These are phyloP conservation scores for Pseudogymnoascus sp. DNA, from an alignment of 2,329 filamentous ascomycete species.

Conservation along the genomic window DNA sequence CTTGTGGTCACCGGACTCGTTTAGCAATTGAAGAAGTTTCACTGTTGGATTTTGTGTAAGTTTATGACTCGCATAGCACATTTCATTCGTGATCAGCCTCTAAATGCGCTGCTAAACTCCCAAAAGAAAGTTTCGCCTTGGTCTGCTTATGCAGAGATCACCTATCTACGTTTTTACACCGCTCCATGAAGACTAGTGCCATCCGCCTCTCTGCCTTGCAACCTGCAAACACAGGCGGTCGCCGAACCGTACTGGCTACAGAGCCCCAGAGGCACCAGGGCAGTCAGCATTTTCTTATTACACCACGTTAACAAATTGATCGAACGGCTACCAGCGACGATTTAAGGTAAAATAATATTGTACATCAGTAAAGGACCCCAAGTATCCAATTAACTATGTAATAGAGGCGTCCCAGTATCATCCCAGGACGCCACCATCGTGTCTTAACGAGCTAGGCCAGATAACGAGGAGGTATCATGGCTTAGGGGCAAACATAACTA, in stretches of 20 bases:
- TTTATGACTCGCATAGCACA: conserved; percentile 7
- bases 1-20: conserved; percentile 6
- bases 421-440: neutral
- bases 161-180: neutral
- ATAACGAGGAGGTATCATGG: neutral
- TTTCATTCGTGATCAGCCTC: conserved; percentile 4
- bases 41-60: conserved; percentile 2
- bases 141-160: conserved; percentile 1
- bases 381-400: neutral
- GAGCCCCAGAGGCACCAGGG: neutral
- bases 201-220: neutral
- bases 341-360: neutral
- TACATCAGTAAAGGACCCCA: neutral
- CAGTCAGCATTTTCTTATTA: neutral
- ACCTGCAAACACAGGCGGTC: neutral
- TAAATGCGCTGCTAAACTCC: neutral
- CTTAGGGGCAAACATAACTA: neutral
- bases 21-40: conserved; percentile 6
- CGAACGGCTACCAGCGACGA: neutral
- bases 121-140: conserved; percentile 4
- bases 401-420: neutral
- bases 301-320: neutral
- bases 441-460: neutral
- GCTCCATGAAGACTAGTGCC: conserved; percentile 6
- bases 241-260: neutral